Evolutionary conservation across 352 stramenopile species (phyloP), one percentile per base, ranked within the genome.

Genomic region (Globisporangium spinosum): DNA sequence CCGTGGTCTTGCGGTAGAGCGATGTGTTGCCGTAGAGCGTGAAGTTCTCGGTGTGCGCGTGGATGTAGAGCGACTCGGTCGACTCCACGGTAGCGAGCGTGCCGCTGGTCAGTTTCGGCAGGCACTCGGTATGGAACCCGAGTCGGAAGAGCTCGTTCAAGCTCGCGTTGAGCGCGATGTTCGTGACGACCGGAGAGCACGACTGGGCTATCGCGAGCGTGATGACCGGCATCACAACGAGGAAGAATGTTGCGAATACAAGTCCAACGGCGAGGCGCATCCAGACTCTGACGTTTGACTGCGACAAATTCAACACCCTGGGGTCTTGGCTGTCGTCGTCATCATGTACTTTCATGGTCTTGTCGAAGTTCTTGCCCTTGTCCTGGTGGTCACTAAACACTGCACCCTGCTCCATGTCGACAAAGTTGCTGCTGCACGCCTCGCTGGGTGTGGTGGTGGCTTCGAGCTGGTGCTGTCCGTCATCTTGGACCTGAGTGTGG

Each of bases 131-230:
- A 5, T 67, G 29, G 3, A 74, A 72, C 1, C 72, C 15, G 0
- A 59, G 54, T 12, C 67, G 70, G 49, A 85, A 78, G 2, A 80
- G 53, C 29, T 82, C 77, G 38, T 79, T 87, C n/a, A 82, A 27
- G 6, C 70, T 72, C 34, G 75, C 65, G 49, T 87, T 85, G 12
- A 85, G 62, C 9, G 60, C 79, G 22, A 80, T 70, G 15, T 71
- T 69, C 0, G 75, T 71, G 29, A 87, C 67, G 2, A 76, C 62
- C 0, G 65, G 64, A 0, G 55, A 70, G 58, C 53, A 75, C 12
- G 47, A 35, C 9, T 69, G 62, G 17, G 61, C 68, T 1, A 81
- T 56, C 3, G 65, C 56, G 5, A 78, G 43, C 4, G 70, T 62
- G 13, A 74, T n/a, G 3, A 64, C 38, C 5, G 74, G 73, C 0